A percentile compares a stretch with the other conserved stretches of the same genome.
Evolutionary conservation across 345 rosid genomes (phyloP).

Genomic region (Sonneratia alba): DNA sequence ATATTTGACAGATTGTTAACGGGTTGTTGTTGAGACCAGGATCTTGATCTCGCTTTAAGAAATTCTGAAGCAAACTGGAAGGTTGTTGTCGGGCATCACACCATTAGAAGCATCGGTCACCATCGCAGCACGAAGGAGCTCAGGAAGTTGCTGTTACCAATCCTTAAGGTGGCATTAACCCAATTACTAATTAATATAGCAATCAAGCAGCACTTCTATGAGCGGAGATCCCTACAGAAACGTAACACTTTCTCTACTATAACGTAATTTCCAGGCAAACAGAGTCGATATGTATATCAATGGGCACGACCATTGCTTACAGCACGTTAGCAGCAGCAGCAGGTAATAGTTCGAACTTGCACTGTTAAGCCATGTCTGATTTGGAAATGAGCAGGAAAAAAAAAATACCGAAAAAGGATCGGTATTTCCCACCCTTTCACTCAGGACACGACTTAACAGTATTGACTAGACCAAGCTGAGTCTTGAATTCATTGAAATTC

Average conservation of each 20-base stretch:
- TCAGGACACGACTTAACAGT: no score
- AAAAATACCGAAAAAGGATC: background rate
- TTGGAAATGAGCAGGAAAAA: no score
- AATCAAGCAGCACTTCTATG: background rate
- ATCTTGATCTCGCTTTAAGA: constrained; percentile 12
- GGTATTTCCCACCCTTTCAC: background rate
- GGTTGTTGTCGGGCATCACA: constrained; percentile 24
- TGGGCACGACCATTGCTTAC: constrained; percentile 24
- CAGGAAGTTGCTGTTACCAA: constrained; percentile 16
- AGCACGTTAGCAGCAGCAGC: constrained; percentile 13
- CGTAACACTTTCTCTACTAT: background rate
- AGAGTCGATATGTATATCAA: constrained; percentile 20
- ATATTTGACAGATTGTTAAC: no score
- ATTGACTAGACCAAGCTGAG: background rate
- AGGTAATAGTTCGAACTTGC: constrained; percentile 9
- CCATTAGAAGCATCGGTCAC: constrained; percentile 18
- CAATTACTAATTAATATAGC: background rate
- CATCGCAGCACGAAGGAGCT: constrained; percentile 21
- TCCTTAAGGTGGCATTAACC: constrained; percentile 16
- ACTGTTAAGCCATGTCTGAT: background rate
- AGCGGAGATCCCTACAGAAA: background rate
- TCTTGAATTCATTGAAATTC: background rate
- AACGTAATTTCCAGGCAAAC: constrained; percentile 12
- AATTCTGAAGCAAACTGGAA: constrained; percentile 23
- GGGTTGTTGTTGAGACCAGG: background rate